phyloP scores from a whole-genome alignment of 2,329 filamentous ascomycete species.

The Pyrenophora tritici-repentis region DNA sequence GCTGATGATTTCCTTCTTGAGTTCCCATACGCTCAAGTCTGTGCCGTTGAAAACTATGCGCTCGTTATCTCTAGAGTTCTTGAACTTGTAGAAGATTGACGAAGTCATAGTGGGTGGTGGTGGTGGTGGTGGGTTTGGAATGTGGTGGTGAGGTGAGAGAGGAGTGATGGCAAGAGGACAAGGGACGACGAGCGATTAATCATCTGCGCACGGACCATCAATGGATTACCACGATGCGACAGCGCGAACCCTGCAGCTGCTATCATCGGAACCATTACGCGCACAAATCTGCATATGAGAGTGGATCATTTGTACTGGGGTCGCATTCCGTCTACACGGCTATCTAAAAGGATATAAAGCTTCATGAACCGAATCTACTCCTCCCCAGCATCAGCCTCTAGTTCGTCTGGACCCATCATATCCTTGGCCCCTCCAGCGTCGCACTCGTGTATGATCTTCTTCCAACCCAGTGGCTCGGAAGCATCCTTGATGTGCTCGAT shows the following conservation, averaged over 20 bases:
- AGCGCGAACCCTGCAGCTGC: neutral
- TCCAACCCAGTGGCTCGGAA: slow-evolving; percentile 60
- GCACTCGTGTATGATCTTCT: slow-evolving; percentile 60
- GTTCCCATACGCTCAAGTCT: slow-evolving; percentile 95
- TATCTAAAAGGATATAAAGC: no score
- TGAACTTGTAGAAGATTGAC: slow-evolving; percentile 99
- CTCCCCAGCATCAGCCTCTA: slow-evolving; percentile 33
- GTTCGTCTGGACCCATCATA: slow-evolving; percentile 33
- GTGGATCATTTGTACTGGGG: no score
- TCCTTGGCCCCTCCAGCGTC: slow-evolving; percentile 47
- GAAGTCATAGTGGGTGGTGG: slow-evolving; percentile 70
- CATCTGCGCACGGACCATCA: slow-evolving; percentile 6
- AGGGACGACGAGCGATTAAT: slow-evolving; percentile 1
- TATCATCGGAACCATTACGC: neutral
- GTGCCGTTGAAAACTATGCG: slow-evolving; percentile 97
- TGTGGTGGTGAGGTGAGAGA: slow-evolving; percentile 11
- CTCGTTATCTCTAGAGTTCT: slow-evolving; percentile 94
- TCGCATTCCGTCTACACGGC: no score
- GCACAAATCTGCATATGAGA: no score
- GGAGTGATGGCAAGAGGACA: slow-evolving; percentile 8
- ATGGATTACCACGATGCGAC: no score
- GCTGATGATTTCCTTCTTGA: slow-evolving; percentile 97
- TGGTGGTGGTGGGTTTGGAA: slow-evolving; percentile 4
- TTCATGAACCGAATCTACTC: slow-evolving; percentile 9
- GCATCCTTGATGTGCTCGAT: slow-evolving; percentile 67